Evolutionary conservation across 75 land plant genomes (phyloP).

Genomic region (Picea glauca): DNA sequence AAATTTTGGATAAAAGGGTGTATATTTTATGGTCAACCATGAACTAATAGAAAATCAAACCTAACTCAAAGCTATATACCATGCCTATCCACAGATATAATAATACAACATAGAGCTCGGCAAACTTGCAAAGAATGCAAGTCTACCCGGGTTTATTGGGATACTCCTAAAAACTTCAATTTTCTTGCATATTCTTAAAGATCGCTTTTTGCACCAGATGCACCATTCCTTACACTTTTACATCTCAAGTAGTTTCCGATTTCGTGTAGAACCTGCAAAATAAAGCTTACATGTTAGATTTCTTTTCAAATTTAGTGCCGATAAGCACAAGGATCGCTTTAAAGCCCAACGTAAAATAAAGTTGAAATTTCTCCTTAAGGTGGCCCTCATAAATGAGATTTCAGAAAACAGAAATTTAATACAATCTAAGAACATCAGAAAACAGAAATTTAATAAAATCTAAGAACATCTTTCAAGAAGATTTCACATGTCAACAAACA

Average conservation of each 20-base stretch:
- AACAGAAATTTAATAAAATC: no score
- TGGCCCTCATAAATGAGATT: neutral
- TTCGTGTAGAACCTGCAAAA: conserved; percentile 7
- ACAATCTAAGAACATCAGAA: neutral
- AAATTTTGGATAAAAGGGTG: no score
- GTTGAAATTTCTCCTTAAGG: neutral
- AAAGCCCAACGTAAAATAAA: neutral
- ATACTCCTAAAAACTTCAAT: neutral
- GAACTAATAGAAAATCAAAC: no score
- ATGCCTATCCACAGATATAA: no score
- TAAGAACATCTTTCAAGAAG: neutral
- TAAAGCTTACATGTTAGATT: neutral
- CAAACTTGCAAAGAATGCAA: neutral
- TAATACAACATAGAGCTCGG: no score
- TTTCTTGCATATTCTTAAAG: neutral
- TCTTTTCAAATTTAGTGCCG: neutral
- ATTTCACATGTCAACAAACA: neutral
- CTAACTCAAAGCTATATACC: no score
- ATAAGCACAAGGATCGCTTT: neutral
- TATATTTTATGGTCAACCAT: no score
- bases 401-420: neutral
- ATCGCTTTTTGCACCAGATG: neutral
- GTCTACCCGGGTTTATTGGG: no score
- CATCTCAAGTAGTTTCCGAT: neutral
- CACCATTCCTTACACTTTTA: neutral